Evolutionary conservation across 2,329 filamentous ascomycete genomes (phyloP).

Genomic region (Nothophaeocryptopus gaeumannii): DNA sequence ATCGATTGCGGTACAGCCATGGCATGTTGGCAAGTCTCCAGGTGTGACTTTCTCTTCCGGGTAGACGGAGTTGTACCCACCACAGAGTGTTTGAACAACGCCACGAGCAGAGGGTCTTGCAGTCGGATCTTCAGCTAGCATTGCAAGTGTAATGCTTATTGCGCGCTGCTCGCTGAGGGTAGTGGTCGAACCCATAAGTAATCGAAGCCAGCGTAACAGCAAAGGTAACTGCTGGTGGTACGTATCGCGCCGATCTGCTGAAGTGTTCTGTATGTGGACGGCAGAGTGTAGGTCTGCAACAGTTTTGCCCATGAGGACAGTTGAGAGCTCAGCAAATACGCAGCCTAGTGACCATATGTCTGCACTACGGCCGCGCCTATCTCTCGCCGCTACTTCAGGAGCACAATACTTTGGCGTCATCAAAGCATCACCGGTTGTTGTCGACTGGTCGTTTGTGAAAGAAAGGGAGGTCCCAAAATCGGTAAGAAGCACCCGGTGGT

Average conservation of each 20-base stretch:
- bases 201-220: too few relatives aligned
- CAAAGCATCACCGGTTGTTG: neutral
- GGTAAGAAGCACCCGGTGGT: conserved; percentile 4
- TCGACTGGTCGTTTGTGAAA: neutral
- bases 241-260: neutral
- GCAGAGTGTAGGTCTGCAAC: neutral
- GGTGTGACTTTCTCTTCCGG: too few relatives aligned
- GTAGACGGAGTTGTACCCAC: too few relatives aligned
- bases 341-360: conserved; percentile 15
- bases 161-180: too few relatives aligned
- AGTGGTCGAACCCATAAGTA: too few relatives aligned
- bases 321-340: conserved; percentile 13
- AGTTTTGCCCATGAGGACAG: neutral
- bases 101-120: too few relatives aligned
- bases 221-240: too few relatives aligned
- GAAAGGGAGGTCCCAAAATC: conserved; percentile 11
- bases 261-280: neutral
- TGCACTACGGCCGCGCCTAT: conserved; percentile 1
- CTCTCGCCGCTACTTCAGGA: conserved; percentile 4
- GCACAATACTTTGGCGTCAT: conserved; percentile 16
- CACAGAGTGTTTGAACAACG: too few relatives aligned
- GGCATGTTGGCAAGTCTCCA: too few relatives aligned
- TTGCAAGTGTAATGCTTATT: too few relatives aligned
- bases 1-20: too few relatives aligned
- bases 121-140: too few relatives aligned